phyloP scores from a whole-genome alignment of 2,329 filamentous ascomycete species.

The Helotiales sp. region DNA sequence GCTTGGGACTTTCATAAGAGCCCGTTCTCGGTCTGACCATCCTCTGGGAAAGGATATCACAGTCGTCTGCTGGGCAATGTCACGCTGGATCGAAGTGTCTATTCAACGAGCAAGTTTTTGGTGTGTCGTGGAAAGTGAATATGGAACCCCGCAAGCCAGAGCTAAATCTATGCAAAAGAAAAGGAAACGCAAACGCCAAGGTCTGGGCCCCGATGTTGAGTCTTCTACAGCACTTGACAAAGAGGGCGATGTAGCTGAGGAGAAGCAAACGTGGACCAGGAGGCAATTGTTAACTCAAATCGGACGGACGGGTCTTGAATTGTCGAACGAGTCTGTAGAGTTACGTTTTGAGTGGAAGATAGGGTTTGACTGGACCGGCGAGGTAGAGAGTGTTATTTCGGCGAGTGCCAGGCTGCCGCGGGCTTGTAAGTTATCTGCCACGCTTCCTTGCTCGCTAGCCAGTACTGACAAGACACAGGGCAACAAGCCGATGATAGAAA shows the following conservation, averaged over 20 bases:
- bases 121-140: slow-evolving; percentile 56
- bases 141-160: slow-evolving; percentile 47
- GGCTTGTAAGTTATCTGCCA: slow-evolving; percentile 60
- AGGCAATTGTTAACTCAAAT: slow-evolving; percentile 59
- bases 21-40: slow-evolving; percentile 47
- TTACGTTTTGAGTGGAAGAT: slow-evolving; percentile 65
- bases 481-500: slow-evolving; percentile 60
- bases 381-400: slow-evolving; percentile 63
- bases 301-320: slow-evolving; percentile 53
- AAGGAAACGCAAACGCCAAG: slow-evolving; percentile 31
- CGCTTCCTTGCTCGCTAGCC: background rate
- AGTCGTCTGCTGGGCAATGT: slow-evolving; percentile 69
- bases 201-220: slow-evolving; percentile 41
- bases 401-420: slow-evolving; percentile 61
- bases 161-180: slow-evolving; percentile 25
- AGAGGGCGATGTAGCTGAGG: slow-evolving; percentile 40
- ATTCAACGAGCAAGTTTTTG: slow-evolving; percentile 66
- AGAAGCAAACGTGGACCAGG: slow-evolving; percentile 42
- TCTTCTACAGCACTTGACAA: slow-evolving; percentile 14
- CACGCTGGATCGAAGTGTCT: slow-evolving; percentile 68
- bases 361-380: slow-evolving; percentile 74
- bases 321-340: slow-evolving; percentile 39
- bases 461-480: slow-evolving; percentile 58
- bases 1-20: slow-evolving; percentile 54
- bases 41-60: slow-evolving; percentile 61